Percentiles rank a stretch among this genome's conserved stretches.
Evolutionary conservation across 2,329 filamentous ascomycete genomes (phyloP).

Genomic region (Daldinia sp.): DNA sequence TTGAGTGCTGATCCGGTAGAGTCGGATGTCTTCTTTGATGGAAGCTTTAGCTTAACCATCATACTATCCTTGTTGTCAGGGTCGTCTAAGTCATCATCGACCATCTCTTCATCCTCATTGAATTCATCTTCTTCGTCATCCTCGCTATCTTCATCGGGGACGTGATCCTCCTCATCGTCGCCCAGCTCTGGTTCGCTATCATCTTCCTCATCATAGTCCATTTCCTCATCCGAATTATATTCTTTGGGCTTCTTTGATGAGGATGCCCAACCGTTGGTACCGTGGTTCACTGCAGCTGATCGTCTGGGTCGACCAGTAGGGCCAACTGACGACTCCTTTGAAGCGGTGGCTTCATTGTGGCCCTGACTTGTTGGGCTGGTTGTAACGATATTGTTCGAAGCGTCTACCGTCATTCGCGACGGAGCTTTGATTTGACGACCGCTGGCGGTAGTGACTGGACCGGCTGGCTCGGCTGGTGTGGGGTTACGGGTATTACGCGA

Average conservation of each 20-base stretch:
- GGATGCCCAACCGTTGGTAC: constrained; percentile 62
- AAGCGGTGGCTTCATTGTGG: constrained; percentile 50
- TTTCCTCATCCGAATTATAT: constrained; percentile 67
- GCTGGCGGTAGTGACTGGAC: constrained; percentile 79
- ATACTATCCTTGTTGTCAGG: constrained; percentile 65
- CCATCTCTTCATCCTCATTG: constrained; percentile 68
- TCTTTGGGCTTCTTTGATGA: constrained; percentile 58
- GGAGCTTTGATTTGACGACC: constrained; percentile 85
- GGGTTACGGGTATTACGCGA: constrained; percentile 79
- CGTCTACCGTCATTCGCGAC: constrained; percentile 73
- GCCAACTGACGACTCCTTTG: constrained; percentile 57
- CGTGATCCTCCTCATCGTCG: constrained; percentile 77
- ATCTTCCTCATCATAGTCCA: constrained; percentile 66
- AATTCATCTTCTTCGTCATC: constrained; percentile 67
- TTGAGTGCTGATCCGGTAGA: constrained; percentile 53
- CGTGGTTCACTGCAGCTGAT: constrained; percentile 63
- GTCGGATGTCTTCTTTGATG: constrained; percentile 56
- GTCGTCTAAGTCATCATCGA: constrained; percentile 64
- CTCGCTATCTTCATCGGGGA: constrained; percentile 69
- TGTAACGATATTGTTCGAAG: constrained; percentile 60
- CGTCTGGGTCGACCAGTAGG: constrained; percentile 64
- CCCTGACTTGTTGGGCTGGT: constrained; percentile 53
- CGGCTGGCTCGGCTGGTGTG: constrained; percentile 76
- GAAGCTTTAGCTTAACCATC: constrained; percentile 77
- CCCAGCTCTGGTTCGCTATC: constrained; percentile 81